phyloP scores from a whole-genome alignment of 2,329 filamentous ascomycete genomes.

The Diaporthe longicolla region DNA sequence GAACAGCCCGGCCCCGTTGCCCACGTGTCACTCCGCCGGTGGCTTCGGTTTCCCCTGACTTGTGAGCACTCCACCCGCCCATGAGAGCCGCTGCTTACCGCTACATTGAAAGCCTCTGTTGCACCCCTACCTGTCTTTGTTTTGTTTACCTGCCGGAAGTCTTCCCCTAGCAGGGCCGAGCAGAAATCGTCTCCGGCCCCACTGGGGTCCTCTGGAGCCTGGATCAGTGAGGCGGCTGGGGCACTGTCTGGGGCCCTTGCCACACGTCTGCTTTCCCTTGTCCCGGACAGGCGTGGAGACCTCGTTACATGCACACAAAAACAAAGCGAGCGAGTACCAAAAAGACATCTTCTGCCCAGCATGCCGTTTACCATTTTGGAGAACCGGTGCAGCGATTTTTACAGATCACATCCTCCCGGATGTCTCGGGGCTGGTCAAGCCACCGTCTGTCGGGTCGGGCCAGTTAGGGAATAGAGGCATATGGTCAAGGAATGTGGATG shows the following conservation, averaged over 20 bases:
- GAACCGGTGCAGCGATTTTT: conserved; percentile 28
- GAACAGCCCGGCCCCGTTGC: conserved; percentile 35
- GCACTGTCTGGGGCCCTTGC: conserved; percentile 9
- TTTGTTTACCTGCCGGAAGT: conserved; percentile 26
- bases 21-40: conserved; percentile 42
- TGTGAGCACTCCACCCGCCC: conserved; percentile 33
- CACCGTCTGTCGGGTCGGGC: conserved; percentile 23
- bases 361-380: neutral
- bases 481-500: conserved; percentile 19
- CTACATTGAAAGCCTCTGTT: conserved; percentile 28
- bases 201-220: conserved; percentile 4
- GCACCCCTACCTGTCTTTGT: conserved; percentile 8
- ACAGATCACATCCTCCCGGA: conserved; percentile 22
- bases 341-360: neutral
- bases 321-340: neutral
- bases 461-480: conserved; percentile 4
- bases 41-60: conserved; percentile 12
- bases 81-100: conserved; percentile 34
- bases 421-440: conserved; percentile 35
- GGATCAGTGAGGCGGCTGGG: neutral
- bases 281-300: conserved; percentile 10
- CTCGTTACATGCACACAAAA: conserved; percentile 14
- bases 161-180: conserved; percentile 31
- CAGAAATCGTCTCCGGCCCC: conserved; percentile 5
- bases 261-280: conserved; percentile 4